Evolutionary conservation across 2,329 filamentous ascomycete species (phyloP), one percentile per base, ranked within the genome.

Genomic region (Ceratocystis harringtonii): DNA sequence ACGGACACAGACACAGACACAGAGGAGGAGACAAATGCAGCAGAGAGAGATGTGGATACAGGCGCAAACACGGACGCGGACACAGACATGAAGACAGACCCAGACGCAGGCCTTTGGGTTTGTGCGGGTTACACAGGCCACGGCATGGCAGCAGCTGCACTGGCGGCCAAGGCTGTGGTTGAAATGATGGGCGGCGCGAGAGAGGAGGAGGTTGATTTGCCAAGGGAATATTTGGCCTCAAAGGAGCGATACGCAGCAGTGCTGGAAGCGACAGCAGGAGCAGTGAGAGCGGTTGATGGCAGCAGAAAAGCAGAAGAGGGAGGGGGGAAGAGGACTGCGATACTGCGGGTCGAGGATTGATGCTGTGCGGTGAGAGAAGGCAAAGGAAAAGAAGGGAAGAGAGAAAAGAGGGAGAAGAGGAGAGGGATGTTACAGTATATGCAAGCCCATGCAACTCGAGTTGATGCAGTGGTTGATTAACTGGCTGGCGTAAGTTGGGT

Each of bases 71-170:
- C 32, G 32, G 32, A 36, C 32, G 32, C 32, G 10, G 32, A 36
- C 32, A 36, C 32, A 36, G 32, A 36, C 32, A 36, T 36, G 32
- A 3, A 12, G 8, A 36, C 32, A 36, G 32, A 12, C 32, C 32
- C 8, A 36, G 61, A 61, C 32, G n/a, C 8, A 72, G 84, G 85
- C 0, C 69, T 89, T 64, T 90, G 79, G 76, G 69, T 90, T 12
- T 81, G 80, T 68, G 86, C 80, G 2, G 87, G 85, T 2, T 90
- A 87, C 70, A 87, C 85, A 4, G 86, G 85, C 0, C 88, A 92
- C 73, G 89, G 89, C 0, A 90, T 91, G 87, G 87, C 88, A 22
- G 84, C 86, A 70, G 84, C 86, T 17, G 84, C 85, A 68, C 75
- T 89, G 50, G 84, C 82, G 69, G 88, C 81, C 1, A 81, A 84